phyloP scores from a whole-genome alignment of 2,329 filamentous ascomycete genomes.

The Anisogramma anomala region DNA sequence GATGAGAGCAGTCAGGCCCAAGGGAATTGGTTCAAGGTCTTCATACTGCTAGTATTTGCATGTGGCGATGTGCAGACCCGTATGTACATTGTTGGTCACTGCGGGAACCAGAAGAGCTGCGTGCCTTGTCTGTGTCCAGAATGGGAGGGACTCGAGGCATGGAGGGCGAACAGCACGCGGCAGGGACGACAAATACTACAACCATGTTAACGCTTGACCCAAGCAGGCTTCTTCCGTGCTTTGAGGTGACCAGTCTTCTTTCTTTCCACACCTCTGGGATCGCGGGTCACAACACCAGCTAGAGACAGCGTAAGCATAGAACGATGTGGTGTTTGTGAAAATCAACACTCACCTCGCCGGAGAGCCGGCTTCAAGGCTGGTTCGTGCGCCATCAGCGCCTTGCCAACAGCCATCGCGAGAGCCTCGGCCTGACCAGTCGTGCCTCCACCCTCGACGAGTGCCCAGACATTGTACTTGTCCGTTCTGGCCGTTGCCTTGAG shows the following conservation, averaged over 20 bases:
- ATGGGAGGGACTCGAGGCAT: too few relatives aligned
- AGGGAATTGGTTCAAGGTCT: too few relatives aligned
- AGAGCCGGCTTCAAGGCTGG: conserved; percentile 79
- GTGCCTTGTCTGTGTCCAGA: background rate
- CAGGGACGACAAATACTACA: background rate
- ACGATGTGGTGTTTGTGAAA: background rate
- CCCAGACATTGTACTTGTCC: conserved; percentile 97
- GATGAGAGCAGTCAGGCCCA: too few relatives aligned
- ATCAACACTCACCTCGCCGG: conserved; percentile 61
- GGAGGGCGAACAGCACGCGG: background rate
- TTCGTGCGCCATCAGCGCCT: conserved; percentile 82
- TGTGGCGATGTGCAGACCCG: too few relatives aligned
- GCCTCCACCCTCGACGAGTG: conserved; percentile 71
- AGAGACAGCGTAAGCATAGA: conserved; percentile 18
- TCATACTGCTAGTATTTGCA: too few relatives aligned
- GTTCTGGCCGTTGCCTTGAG: conserved; percentile 69
- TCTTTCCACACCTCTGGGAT: conserved; percentile 85
- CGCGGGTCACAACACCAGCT: conserved; percentile 90
- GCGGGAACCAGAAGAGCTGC: background rate
- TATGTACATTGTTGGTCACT: background rate
- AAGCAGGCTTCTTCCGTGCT: conserved; percentile 93
- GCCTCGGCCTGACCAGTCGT: conserved; percentile 94
- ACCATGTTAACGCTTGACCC: conserved; percentile 69
- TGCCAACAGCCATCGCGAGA: conserved; percentile 77
- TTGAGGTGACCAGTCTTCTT: conserved; percentile 97